Conservation (phyloP, 2,329 filamentous ascomycete genomes). For the Cladosporium sphaerospermum region DNA sequence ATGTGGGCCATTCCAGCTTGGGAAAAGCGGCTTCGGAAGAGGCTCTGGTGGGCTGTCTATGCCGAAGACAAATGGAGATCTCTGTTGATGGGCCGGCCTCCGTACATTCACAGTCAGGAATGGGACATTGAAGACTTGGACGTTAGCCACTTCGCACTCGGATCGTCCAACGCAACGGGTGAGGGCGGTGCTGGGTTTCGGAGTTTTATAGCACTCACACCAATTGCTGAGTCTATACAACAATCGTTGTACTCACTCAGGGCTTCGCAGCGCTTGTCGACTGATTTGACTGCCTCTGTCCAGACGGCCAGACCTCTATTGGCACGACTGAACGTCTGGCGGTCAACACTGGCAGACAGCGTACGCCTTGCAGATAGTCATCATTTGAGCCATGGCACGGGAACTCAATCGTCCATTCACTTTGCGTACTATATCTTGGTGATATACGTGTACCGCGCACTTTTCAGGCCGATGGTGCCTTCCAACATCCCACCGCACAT, state of each 20-base stretch:
- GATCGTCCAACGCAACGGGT: background rate
- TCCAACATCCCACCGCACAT: conserved; percentile 1
- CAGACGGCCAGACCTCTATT: conserved; percentile 1
- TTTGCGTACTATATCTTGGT: conserved; percentile 3
- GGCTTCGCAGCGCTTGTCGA: conserved; percentile 3
- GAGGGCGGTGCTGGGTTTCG: background rate
- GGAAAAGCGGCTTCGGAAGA: conserved; percentile 6
- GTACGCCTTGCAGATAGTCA: background rate
- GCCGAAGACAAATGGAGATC: conserved; percentile 9
- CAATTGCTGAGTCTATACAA: background rate
- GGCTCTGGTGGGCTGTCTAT: conserved; percentile 9
- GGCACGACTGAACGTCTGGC: background rate
- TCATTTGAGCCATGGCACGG: background rate
- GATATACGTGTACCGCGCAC: conserved; percentile 3
- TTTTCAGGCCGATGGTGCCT: conserved; percentile 2
- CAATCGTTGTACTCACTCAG: conserved; percentile 1
- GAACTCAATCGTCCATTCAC: background rate
- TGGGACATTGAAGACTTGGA: conserved; percentile 9
- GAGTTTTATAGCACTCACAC: background rate
- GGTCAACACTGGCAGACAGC: background rate
- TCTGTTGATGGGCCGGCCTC: conserved; percentile 4
- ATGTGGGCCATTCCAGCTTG: conserved; percentile 7
- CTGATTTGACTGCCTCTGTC: conserved; percentile 1
- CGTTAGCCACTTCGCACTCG: background rate
- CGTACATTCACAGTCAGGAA: conserved; percentile 5